Percentiles rank a stretch among this genome's conserved stretches.
Conservation (phyloP, 2,329 filamentous ascomycete genomes). For the Escovopsis sp. region DNA sequence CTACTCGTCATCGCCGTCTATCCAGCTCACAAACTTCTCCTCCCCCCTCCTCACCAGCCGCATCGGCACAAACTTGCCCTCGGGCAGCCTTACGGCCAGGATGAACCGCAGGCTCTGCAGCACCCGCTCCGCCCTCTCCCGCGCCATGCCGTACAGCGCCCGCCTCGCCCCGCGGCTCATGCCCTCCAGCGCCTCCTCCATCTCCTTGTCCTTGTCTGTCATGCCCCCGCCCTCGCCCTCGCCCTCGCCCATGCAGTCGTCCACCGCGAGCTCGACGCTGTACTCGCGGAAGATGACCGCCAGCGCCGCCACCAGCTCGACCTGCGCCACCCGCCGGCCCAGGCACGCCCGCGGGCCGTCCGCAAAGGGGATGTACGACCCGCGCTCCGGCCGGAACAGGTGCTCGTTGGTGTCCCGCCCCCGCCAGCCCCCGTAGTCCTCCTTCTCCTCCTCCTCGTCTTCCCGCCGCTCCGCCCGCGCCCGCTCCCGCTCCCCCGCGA, state of each 20-base stretch:
- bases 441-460: conserved; percentile 24
- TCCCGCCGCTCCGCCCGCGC: conserved; percentile 14
- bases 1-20: conserved; percentile 5
- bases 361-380: conserved; percentile 43
- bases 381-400: conserved; percentile 44
- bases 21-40: conserved; percentile 47
- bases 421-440: conserved; percentile 43
- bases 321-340: conserved; percentile 43
- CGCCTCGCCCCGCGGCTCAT: no score
- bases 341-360: conserved; percentile 43
- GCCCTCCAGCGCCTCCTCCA: no score
- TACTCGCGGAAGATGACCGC: conserved; percentile 42
- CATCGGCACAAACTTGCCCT: conserved; percentile 44
- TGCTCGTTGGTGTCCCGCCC: conserved; percentile 46
- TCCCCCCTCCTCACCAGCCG: conserved; percentile 53
- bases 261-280: conserved; percentile 56
- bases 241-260: conserved; percentile 38
- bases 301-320: conserved; percentile 41
- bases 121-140: conserved; percentile 34
- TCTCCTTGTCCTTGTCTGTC: conserved; percentile 27
- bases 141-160: conserved; percentile 53
- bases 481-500: conserved; percentile 14
- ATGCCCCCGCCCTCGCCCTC: conserved; percentile 37
- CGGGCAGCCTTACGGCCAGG: conserved; percentile 57
- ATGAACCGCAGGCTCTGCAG: conserved; percentile 43